phyloP scores from a whole-genome alignment of 805 yeast genomes.

The Kodamaea leandrae region DNA sequence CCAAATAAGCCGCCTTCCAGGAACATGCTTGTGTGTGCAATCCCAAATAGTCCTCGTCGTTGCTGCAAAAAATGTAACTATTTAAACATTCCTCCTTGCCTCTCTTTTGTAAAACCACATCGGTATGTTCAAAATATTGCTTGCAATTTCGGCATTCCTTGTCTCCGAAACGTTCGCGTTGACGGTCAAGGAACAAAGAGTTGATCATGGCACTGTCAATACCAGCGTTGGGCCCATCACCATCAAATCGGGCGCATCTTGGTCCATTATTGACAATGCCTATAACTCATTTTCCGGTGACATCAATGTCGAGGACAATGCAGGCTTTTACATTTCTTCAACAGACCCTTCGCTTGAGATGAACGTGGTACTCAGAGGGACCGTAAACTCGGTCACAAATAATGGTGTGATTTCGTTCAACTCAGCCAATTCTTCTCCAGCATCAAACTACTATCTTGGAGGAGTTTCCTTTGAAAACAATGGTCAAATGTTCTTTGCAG shows the following conservation, averaged over 20 bases:
- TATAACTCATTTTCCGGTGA: conserved; percentile 14
- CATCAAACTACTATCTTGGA: conserved; percentile 10
- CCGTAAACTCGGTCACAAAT: conserved; percentile 16
- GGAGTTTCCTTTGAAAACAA: conserved; percentile 11
- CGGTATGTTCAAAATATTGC: too few relatives aligned
- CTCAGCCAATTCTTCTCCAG: conserved; percentile 11
- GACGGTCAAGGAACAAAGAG: conserved; percentile 14
- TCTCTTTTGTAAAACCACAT: too few relatives aligned
- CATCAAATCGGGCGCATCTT: conserved; percentile 16
- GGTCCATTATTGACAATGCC: conserved; percentile 17
- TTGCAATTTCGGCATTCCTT: too few relatives aligned
- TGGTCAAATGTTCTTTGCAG: conserved; percentile 14
- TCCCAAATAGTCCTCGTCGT: too few relatives aligned
- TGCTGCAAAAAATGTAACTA: too few relatives aligned
- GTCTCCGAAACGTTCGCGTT: too few relatives aligned
- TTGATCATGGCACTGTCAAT: conserved; percentile 18
- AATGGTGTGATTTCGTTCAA: conserved; percentile 19
- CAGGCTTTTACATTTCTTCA: conserved; percentile 17
- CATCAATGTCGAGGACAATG: conserved; percentile 12
- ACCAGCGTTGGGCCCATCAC: conserved; percentile 19
- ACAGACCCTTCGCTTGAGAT: conserved; percentile 6
- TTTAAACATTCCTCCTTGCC: too few relatives aligned
- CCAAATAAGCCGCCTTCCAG: too few relatives aligned
- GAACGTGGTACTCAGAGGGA: conserved; percentile 11
- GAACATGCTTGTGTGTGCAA: too few relatives aligned